Evolutionary conservation across 208 protist genomes (phyloP).

Genomic region (Porcisia hertigi): DNA sequence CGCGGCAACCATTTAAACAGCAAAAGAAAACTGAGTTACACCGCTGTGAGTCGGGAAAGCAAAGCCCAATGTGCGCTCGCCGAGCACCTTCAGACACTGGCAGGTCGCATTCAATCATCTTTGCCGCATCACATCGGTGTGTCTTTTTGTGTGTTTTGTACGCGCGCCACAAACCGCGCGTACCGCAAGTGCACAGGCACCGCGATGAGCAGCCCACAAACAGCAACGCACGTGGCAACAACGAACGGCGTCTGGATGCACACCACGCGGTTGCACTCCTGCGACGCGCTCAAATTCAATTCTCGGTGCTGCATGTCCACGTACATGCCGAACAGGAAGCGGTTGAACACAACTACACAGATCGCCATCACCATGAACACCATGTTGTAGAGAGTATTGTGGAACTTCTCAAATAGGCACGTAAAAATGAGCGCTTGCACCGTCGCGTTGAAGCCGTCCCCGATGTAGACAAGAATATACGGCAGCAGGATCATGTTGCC

Average conservation of each 20-base stretch:
- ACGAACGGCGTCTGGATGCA: slow-evolving; percentile 57
- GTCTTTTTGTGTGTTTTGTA: not conserved
- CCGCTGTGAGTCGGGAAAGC: too few species aligned
- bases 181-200: slow-evolving; percentile 50
- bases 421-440: slow-evolving; percentile 55
- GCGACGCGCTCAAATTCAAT: slow-evolving; percentile 20
- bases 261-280: slow-evolving; percentile 35
- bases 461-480: slow-evolving; percentile 54
- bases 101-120: too few species aligned
- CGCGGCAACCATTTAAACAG: too few species aligned
- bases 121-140: too few species aligned
- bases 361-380: slow-evolving; percentile 43
- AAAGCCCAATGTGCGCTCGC: too few species aligned
- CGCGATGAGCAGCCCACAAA: slow-evolving; percentile 36
- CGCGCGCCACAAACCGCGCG: slow-evolving; percentile 36
- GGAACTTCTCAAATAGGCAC: slow-evolving; percentile 46
- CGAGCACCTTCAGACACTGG: too few species aligned
- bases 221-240: slow-evolving; percentile 38
- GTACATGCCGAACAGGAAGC: slow-evolving; percentile 52
- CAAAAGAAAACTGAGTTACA: too few species aligned
- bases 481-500: slow-evolving; percentile 46
- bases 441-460: slow-evolving; percentile 47
- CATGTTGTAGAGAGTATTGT: slow-evolving; percentile 54
- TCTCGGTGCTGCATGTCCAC: slow-evolving; percentile 46
- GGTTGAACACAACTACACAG: slow-evolving; percentile 60